A percentile compares a stretch with the other conserved stretches of the same genome.
These are phyloP conservation scores for Annona cherimola DNA, from an alignment of 164 flowering plant genomes.

Conservation along the genomic window DNA sequence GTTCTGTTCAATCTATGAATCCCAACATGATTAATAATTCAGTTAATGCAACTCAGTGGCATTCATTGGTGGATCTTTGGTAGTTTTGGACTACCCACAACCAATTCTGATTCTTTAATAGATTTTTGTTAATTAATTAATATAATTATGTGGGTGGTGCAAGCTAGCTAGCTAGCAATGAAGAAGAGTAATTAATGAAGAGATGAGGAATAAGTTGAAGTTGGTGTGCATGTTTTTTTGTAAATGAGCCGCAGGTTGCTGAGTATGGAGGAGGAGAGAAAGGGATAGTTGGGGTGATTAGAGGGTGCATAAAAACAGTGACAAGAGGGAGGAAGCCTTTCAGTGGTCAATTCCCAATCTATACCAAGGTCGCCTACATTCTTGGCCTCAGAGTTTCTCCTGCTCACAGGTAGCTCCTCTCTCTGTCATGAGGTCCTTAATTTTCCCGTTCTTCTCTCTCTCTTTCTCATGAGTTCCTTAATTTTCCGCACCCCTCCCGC, in stretches of 20 bases:
- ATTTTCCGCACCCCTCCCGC: background rate
- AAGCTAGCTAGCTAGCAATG: background rate
- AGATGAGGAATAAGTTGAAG: background rate
- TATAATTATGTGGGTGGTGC: background rate
- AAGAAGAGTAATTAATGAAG: too few species aligned
- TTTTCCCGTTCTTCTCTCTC: background rate
- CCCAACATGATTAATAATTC: background rate
- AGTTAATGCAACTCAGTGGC: accelerated
- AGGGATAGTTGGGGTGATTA: slow-evolving; percentile 59
- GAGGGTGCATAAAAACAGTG: slow-evolving; percentile 59
- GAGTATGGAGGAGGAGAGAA: slow-evolving; percentile 41
- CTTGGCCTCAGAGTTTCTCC: slow-evolving; percentile 70
- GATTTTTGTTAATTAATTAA: background rate
- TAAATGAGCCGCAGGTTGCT: slow-evolving; percentile 42
- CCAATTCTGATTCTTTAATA: background rate
- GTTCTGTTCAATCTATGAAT: background rate
- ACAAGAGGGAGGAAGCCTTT: slow-evolving; percentile 29
- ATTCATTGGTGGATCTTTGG: background rate
- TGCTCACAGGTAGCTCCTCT: slow-evolving; percentile 38
- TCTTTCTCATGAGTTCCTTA: too few species aligned
- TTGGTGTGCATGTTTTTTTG: background rate
- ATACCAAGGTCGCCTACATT: slow-evolving; percentile 51
- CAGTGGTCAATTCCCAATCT: slow-evolving; percentile 21
- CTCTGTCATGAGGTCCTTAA: background rate
- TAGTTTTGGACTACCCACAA: background rate